Evolutionary conservation across 805 yeast species (phyloP), one percentile per base, ranked within the genome.

Genomic region (Ogataea populi-albae): DNA sequence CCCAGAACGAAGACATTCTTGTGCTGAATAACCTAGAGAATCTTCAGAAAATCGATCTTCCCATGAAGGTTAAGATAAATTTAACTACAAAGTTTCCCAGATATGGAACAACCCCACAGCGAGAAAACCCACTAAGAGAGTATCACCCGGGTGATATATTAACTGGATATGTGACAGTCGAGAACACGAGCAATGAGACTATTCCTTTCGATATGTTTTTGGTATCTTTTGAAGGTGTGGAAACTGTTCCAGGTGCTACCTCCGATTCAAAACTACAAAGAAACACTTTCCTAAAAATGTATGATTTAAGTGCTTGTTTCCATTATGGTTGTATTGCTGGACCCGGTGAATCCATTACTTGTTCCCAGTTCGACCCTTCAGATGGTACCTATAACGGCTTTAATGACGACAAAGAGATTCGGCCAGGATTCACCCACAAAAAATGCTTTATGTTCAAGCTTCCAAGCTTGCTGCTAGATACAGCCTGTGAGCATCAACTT

Each of bases 111-210:
- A 21, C 24, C 9, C 21, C 40, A 5, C 55, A 56, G 22, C 41
- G 50, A n/a, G 69, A 64, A 33, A 49, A 54, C 11, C 52, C 62
- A 24, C 49, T 73, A 18, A 65, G 67, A 38, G 85, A 79, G 52
- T 82, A 73, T 50, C 74, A 74, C 14, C 79, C 81, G 9, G 86
- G 86, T n/a, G 88, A 81, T 50, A 65, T 66, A 15, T 64, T 82
- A 10, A 70, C 75, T 49, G 91, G 91, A 0, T 75, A 70, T 46
- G 59, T 72, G 6, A 45, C 55, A 0, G 61, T 76, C 15, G 59
- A 62, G 34, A 77, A 77, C 47, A 59, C 47, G 5, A 55, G 73
- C 2, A 34, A 52, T 1, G 44, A 57, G 12, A 60, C 66, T 0
- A 62, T 81, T 15, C 71, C 73, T 2, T 82, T 80, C 50, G 82